Evolutionary conservation across 768 basidiomycete genomes (phyloP).

Genomic region (Roridomyces roridus): DNA sequence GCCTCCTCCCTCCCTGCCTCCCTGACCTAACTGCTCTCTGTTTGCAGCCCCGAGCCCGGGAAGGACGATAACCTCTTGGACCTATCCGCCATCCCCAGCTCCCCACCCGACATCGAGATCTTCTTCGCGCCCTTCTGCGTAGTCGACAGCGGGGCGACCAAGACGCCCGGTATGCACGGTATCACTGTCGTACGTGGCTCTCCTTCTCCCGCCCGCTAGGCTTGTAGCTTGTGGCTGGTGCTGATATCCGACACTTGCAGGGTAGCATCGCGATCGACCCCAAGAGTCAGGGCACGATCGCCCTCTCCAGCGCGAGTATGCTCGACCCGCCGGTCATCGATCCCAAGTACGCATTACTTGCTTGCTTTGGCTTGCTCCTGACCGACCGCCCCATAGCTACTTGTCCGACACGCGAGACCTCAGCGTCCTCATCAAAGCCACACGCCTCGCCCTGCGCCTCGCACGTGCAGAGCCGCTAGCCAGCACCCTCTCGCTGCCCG

Average conservation of each 20-base stretch:
- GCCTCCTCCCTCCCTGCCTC: not conserved
- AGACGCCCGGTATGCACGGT: conserved; percentile 4
- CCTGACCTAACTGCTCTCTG: not conserved
- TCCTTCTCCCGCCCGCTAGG: not conserved
- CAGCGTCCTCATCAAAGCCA: conserved; percentile 20
- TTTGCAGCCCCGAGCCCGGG: not conserved
- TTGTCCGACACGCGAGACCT: conserved; percentile 25
- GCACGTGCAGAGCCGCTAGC: conserved; percentile 23
- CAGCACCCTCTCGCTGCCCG: conserved; percentile 7
- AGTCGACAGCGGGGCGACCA: conserved; percentile 13
- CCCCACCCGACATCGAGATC: conserved; percentile 14
- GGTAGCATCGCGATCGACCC: conserved; percentile 8
- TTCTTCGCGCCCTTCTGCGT: conserved; percentile 18
- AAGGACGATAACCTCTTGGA: conserved; percentile 4
- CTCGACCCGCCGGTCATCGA: conserved; percentile 15
- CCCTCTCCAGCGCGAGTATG: conserved; percentile 6
- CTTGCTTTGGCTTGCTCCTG: not conserved
- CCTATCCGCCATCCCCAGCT: not conserved
- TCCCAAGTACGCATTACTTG: conserved; percentile 11
- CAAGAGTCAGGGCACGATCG: conserved; percentile 13
- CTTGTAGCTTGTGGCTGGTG: not conserved
- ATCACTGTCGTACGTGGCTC: conserved; percentile 3
- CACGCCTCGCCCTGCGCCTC: conserved; percentile 28
- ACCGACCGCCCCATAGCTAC: conserved; percentile 16
- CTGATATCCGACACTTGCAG: not conserved